Conservation (phyloP, 2,329 filamentous ascomycete species). For the Pestalotiopsis sp. region DNA sequence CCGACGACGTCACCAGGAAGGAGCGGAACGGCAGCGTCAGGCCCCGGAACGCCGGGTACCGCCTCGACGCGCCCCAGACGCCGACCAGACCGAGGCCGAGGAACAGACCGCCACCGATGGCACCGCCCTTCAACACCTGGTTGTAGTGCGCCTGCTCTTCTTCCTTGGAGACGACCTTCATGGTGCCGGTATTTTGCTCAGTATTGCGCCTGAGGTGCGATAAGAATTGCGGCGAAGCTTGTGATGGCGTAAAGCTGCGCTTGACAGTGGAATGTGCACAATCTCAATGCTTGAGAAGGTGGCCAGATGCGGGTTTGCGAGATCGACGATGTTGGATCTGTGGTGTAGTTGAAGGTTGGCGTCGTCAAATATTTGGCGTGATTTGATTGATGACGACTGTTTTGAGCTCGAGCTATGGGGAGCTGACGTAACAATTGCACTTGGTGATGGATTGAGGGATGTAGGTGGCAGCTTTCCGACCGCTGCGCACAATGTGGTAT, state of each 20-base stretch:
- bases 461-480: neutral
- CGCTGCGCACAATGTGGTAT: neutral
- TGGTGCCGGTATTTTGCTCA: slow-evolving; percentile 41
- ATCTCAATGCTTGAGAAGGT: neutral
- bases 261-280: neutral
- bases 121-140: slow-evolving; percentile 77
- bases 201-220: neutral
- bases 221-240: neutral
- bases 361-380: neutral
- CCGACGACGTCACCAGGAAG: slow-evolving; percentile 82
- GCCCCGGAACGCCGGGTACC: slow-evolving; percentile 76
- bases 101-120: slow-evolving; percentile 71
- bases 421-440: neutral
- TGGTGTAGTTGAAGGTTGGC: neutral
- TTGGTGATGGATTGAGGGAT: neutral
- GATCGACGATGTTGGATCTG: neutral
- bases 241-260: neutral
- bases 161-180: slow-evolving; percentile 97
- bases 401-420: neutral
- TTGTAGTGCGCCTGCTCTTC: slow-evolving; percentile 86
- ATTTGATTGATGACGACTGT: neutral
- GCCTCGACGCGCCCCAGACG: slow-evolving; percentile 66
- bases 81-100: slow-evolving; percentile 67
- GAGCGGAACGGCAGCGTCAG: slow-evolving; percentile 88
- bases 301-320: neutral